Evolutionary conservation across 1,284 basidiomycete genomes (phyloP).

Genomic region (Tilletia walkeri): DNA sequence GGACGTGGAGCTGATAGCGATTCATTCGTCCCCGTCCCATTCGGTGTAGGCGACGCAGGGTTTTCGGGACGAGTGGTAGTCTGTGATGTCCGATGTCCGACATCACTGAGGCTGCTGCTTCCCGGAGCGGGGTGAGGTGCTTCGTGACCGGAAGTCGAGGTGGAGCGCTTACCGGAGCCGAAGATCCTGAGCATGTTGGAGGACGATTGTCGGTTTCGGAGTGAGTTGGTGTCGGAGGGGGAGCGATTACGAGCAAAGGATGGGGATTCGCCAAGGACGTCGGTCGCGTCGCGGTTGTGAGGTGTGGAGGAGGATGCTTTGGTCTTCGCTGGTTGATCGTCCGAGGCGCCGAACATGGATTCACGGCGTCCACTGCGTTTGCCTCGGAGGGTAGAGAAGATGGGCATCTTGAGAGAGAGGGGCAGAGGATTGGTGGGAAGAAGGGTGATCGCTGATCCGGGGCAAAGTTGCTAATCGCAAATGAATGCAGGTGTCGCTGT

Average conservation of each 20-base stretch:
- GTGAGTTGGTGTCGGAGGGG: constrained; percentile 29
- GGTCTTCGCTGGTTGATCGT: constrained; percentile 26
- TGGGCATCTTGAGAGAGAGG: constrained; percentile 24
- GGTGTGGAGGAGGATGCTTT: constrained; percentile 17
- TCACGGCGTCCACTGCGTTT: constrained; percentile 22
- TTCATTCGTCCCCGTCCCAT: not conserved
- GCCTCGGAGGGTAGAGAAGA: constrained; percentile 32
- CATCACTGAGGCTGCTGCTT: constrained; percentile 3
- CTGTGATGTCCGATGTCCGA: constrained; percentile 6
- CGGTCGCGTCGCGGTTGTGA: constrained; percentile 29
- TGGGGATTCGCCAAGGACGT: constrained; percentile 31
- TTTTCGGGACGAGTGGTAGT: not conserved
- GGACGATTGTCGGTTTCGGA: constrained; percentile 29
- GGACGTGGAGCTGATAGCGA: constrained; percentile 27
- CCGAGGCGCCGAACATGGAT: constrained; percentile 20
- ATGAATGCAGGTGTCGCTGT: too few relatives aligned
- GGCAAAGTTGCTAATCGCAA: too few relatives aligned
- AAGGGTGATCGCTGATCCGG: not conserved
- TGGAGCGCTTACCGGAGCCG: constrained; percentile 25
- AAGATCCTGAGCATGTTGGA: constrained; percentile 38
- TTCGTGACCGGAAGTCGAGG: constrained; percentile 5
- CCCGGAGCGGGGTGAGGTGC: not conserved
- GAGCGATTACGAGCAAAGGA: constrained; percentile 25
- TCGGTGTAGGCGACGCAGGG: not conserved
- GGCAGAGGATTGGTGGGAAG: not conserved